These are phyloP conservation scores for Coemansia sp. DNA, from an alignment of 192 early-diverging fungal genomes.

Conservation along the genomic window DNA sequence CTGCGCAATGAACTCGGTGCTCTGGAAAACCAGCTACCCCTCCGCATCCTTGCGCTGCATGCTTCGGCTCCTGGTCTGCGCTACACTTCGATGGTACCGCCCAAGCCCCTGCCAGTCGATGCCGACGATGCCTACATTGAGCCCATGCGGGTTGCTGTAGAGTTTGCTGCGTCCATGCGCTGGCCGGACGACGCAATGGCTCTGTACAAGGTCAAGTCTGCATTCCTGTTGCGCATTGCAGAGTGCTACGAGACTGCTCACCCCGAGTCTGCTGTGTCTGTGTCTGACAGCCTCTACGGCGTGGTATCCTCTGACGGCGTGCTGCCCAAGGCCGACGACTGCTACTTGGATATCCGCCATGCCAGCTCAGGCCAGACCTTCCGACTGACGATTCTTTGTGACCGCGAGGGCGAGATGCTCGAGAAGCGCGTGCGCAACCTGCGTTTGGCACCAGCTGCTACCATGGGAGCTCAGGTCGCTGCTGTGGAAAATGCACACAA, in stretches of 20 bases:
- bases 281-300: conserved; percentile 51
- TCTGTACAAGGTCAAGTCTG: conserved; percentile 85
- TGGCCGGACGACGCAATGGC: conserved; percentile 90
- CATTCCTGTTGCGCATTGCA: conserved; percentile 77
- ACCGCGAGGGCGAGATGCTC: conserved; percentile 65
- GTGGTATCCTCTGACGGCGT: conserved; percentile 53
- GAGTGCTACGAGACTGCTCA: conserved; percentile 51
- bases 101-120: conserved; percentile 39
- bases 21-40: conserved; percentile 40
- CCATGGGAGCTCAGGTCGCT: conserved; percentile 47
- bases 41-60: conserved; percentile 38
- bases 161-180: conserved; percentile 76
- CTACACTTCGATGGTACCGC: conserved; percentile 57
- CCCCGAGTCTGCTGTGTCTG: conserved; percentile 32
- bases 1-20: conserved; percentile 24
- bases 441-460: conserved; percentile 20
- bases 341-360: conserved; percentile 70
- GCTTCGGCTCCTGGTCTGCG: conserved; percentile 48
- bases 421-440: conserved; percentile 45
- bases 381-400: conserved; percentile 72
- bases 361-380: conserved; percentile 66
- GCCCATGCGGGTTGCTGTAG: conserved; percentile 74
- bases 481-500: conserved; percentile 41
- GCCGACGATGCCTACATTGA: conserved; percentile 57
- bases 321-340: conserved; percentile 29